Evolutionary conservation across 2,329 filamentous ascomycete species (phyloP).

Genomic region (Apiospora pterosperma): DNA sequence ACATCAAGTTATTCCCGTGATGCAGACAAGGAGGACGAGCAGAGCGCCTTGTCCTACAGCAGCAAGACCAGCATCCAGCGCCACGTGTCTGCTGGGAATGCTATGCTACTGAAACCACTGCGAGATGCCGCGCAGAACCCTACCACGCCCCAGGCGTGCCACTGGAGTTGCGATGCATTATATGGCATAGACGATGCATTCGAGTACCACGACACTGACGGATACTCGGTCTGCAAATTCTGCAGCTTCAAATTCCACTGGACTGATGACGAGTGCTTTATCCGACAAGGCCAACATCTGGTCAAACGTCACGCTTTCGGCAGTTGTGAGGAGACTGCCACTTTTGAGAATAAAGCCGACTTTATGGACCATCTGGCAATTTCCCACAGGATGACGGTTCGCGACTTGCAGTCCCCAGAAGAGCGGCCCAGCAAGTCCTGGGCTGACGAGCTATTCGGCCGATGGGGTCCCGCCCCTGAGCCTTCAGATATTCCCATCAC

Average conservation of each 20-base stretch:
- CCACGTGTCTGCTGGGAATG: neutral
- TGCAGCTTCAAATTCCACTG: constrained; percentile 6
- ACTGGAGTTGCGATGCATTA: constrained; percentile 1
- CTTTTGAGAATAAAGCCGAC: neutral
- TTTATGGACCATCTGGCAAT: neutral
- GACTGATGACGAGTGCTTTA: constrained; percentile 5
- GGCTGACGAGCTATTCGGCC: neutral
- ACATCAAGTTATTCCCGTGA: neutral
- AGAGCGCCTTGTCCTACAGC: neutral
- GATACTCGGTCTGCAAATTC: neutral
- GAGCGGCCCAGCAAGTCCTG: neutral
- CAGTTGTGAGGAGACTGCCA: neutral
- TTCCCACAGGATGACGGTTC: neutral
- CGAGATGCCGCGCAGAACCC: neutral
- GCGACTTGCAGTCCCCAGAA: neutral
- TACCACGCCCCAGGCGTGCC: neutral
- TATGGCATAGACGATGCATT: constrained; percentile 3
- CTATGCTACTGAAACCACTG: neutral
- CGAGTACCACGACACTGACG: neutral
- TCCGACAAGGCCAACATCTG: constrained; percentile 2
- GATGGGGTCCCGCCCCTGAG: constrained; percentile 1
- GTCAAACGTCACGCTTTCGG: constrained; percentile 2
- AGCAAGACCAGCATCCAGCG: neutral
- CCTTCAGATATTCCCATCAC: neutral
- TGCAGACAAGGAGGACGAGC: neutral